Base-by-base conservation (phyloP, 2,329 filamentous ascomycete species). In the Passalora sequoiae region DNA sequence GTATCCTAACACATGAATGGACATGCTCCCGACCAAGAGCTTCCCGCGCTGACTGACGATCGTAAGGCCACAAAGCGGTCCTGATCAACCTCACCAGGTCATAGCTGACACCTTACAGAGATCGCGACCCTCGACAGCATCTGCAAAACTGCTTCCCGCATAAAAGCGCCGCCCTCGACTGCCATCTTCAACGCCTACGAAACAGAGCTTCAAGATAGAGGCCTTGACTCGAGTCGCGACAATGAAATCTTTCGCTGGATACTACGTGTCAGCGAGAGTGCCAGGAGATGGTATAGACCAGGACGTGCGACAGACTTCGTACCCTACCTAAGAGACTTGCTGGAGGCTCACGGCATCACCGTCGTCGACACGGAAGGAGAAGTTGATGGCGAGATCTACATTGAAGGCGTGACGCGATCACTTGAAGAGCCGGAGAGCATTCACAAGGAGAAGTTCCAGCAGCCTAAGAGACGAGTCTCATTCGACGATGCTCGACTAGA, bases 181-280 rank as follows among this genome's bases (percentile, higher is more conserved):
- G 86, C 87, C 7, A 75, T 95, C 13, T 94, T 94, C 66, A 75
- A 76, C 40, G 86, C 87, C 21, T 94, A 94, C 61, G 84, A 92
- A 60, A 73, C 78, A 43, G 74, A 89, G 30, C 76, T 94, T n/a
- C 78, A 77, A 4, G 72, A 80, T 52, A 72, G 85, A 69, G 83
- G 80, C 42, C 70, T 87, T 51, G 76, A 86, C 46, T 75, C 80
- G n/a, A 81, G 86, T 56, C 74, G 84, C 54, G 86, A 89, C 58
- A 80, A 81, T 55, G 79, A 84, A 54, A 83, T 89, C 58, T 81
- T 88, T 52, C 79, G 83, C 50, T 81, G 94, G 57, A 68, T 95
- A 43, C 86, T 92, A 62, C 83, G 83, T 57, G 80, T 95, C 61
- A 84, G 86, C 40, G 81, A 80, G 42, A 52, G 42, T 38, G 54